Evolutionary conservation across 1,139 yeast species (phyloP).

Genomic region (Diutina pseudorugosa): DNA sequence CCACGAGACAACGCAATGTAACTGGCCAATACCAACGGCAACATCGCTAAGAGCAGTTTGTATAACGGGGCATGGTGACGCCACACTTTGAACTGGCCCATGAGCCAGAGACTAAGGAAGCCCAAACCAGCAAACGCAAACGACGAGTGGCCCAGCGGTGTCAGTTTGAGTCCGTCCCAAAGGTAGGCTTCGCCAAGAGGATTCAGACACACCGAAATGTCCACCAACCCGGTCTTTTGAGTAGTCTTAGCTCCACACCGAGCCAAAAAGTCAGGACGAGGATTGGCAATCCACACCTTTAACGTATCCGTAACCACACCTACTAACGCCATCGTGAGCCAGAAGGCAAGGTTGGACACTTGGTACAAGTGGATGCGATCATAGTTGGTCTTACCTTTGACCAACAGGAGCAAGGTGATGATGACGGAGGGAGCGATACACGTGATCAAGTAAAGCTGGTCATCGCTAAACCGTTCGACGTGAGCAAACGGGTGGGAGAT

Average conservation of each 20-base stretch:
- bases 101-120: constrained; percentile 6
- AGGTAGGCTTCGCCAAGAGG: constrained; percentile 6
- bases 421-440: neutral
- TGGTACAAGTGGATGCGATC: neutral
- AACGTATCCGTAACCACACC: constrained; percentile 6
- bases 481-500: constrained; percentile 66
- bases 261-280: constrained; percentile 7
- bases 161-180: constrained; percentile 6
- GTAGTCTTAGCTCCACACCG: constrained; percentile 6
- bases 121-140: constrained; percentile 7
- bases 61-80: neutral
- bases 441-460: constrained; percentile 11
- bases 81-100: constrained; percentile 3
- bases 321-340: constrained; percentile 5
- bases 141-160: constrained; percentile 7
- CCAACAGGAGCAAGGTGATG: neutral
- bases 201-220: constrained; percentile 5
- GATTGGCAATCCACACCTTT: constrained; percentile 7
- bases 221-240: constrained; percentile 4
- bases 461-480: constrained; percentile 41
- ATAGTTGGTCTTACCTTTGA: neutral
- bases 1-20: constrained; percentile 7
- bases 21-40: constrained; percentile 5
- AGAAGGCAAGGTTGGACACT: constrained; percentile 1
- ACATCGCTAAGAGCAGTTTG: neutral